Base-by-base conservation (phyloP, 208 protist genomes). In the Crithidia thermophila region DNA sequence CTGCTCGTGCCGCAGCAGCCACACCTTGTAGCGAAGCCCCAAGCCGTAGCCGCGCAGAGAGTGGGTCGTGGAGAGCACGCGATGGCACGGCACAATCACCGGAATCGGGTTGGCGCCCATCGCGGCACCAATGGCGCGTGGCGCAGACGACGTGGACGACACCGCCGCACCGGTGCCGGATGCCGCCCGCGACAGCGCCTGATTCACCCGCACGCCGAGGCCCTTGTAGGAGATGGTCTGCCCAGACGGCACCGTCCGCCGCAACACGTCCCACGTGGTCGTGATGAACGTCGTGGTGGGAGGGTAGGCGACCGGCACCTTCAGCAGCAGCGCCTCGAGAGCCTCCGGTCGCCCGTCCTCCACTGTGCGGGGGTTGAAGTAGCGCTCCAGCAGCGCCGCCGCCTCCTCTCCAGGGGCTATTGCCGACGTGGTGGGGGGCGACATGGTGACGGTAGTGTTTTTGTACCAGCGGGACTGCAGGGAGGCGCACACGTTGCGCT, bases 81-180 rank as follows among this genome's bases (percentile, higher is more conserved):
- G 88, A 46, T 94, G 88, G 60, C 88, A 94, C 6, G 88, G 88
- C 23, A 94, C 65, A 23, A 91, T 63, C 3, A 91, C 45, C 7
- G 75, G 76, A 47, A 87, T 63, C 5, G 84, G 85, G 64, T 94
- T 94, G 21, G 37, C 55, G 6, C 65, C 56, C 82, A 94, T 86
- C 10, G 85, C 85, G 16, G 65, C 62, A 2, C 88, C 88, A 11
- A 94, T 81, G 1, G 84, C 88, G 0, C 88, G 81, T 39, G 79
- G 61, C n/a, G 69, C 67, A 28, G 58, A 37, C 0, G 43, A 23
- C 6, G 1, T 4, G 28, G 39, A 30, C n/a, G 34, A 16, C 28
- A n/a, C 47, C n/a, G n/a, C 16, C 10, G 31, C 37, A 14, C 39
- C 33, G 20, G 47, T 40, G 14, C 43, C 34, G 27, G 47, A 28